phyloP scores from a whole-genome alignment of 495 filamentous ascomycete species.

The Aspergillus mulundensis region DNA sequence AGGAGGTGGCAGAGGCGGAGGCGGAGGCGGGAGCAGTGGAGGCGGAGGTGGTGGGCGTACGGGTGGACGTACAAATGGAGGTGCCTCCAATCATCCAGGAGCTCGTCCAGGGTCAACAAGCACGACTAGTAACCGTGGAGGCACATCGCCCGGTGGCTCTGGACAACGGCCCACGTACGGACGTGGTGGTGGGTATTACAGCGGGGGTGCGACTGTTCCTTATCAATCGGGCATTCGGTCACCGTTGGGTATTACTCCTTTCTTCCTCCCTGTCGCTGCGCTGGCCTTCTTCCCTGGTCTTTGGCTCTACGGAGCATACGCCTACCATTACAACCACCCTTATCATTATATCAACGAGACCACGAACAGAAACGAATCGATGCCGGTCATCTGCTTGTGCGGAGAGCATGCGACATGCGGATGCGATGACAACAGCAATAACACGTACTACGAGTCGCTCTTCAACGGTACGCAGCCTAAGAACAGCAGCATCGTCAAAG shows the following conservation, averaged over 20 bases:
- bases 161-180: slow-evolving; percentile 58
- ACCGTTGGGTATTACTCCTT: slow-evolving; percentile 53
- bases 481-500: slow-evolving; percentile 60
- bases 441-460: slow-evolving; percentile 54
- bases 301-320: slow-evolving; percentile 50
- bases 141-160: slow-evolving; percentile 61
- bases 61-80: slow-evolving; percentile 20
- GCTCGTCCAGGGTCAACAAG: slow-evolving; percentile 10
- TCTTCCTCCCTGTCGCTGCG: slow-evolving; percentile 52
- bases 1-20: slow-evolving; percentile 25
- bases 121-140: slow-evolving; percentile 50
- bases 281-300: slow-evolving; percentile 59
- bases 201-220: slow-evolving; percentile 68
- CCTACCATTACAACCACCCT: slow-evolving; percentile 65
- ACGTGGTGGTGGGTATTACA: slow-evolving; percentile 66
- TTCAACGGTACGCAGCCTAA: slow-evolving; percentile 62
- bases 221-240: slow-evolving; percentile 61
- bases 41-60: slow-evolving; percentile 25
- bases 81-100: slow-evolving; percentile 5
- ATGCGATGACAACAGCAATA: slow-evolving; percentile 71
- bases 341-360: slow-evolving; percentile 50
- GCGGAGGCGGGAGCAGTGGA: slow-evolving; percentile 25
- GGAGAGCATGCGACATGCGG: slow-evolving; percentile 66
- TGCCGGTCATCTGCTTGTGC: slow-evolving; percentile 73
- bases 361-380: slow-evolving; percentile 57